Base-by-base conservation (phyloP, 257 asterid genomes). In the Euphrasia confusa region DNA sequence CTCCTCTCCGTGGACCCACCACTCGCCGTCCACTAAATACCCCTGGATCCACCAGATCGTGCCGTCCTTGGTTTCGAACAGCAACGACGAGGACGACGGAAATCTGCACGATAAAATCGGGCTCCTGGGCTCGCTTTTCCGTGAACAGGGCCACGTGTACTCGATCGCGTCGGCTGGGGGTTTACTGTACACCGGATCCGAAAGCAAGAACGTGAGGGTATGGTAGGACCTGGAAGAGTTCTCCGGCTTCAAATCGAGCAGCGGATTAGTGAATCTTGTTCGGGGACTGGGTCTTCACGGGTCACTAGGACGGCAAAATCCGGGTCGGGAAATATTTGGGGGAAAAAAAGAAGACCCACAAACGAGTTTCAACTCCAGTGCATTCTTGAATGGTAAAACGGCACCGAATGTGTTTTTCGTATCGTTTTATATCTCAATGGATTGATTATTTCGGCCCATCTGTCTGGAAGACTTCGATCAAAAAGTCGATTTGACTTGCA, bases 381-480 rank as follows among this genome's bases (percentile, higher is more conserved):
- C 24, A 21, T 21, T 21, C 24, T 21, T 21, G 24, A 21, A 21
- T 21, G 24, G 24, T 21, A 21, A 21, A 21, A 21, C 24, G 24
- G 1, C 24, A 21, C 24, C 24, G 24, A 21, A 21, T 21, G 24
- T 21, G 24, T 21, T 21, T 21, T 21, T 21, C 24, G 24, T 21
- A 21, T 21, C 24, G 24, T 21, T 21, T 21, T 21, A 21, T 21
- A 21, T 21, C 24, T 21, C 0, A 21, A 21, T 21, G 24, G 24
- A 21, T 21, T 21, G 24, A 21, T 21, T 21, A 21, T n/a, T n/a
- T n/a, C n/a, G n/a, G 71, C 80, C 86, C 68, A 78, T 81, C 66
- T 73, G 84, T 14, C 74, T 91, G 32, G 98, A 91, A 77, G 98
- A 91, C 82, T 91, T 91, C 80, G 98, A 96, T 53, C 98, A 91